Evolutionary conservation across 768 basidiomycete genomes (phyloP).

Genomic region (Fomitopsis serialis): DNA sequence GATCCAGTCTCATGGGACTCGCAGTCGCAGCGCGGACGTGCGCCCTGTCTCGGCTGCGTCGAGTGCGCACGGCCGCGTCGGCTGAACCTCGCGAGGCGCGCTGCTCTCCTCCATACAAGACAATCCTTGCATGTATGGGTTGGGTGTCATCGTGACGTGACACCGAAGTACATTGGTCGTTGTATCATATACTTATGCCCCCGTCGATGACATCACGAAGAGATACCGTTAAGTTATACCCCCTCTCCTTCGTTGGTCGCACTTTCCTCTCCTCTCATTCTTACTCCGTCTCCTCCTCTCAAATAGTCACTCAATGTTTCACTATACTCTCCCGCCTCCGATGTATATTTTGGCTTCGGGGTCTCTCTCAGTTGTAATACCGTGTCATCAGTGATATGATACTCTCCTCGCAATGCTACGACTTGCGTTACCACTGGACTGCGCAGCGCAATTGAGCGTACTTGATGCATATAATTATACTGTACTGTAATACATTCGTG

Average conservation of each 20-base stretch:
- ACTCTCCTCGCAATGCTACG: neutral
- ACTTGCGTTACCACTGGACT: no score
- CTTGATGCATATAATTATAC: no score
- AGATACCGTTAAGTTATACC: neutral
- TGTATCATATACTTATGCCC: neutral
- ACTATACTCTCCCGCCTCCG: neutral
- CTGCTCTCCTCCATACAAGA: no score
- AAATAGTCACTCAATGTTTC: neutral
- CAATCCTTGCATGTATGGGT: no score
- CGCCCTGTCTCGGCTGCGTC: neutral
- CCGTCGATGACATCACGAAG: neutral
- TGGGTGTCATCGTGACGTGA: neutral
- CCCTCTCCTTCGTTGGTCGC: neutral
- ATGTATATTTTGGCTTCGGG: neutral
- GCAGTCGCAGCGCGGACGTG: constrained; percentile 4
- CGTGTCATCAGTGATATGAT: neutral
- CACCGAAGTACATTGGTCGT: neutral
- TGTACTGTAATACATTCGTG: no score
- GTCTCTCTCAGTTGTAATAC: neutral
- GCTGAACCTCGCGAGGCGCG: no score
- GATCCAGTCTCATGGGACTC: neutral
- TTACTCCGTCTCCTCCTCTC: neutral
- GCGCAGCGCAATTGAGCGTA: no score
- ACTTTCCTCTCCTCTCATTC: neutral
- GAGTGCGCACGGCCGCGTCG: no score